These are phyloP conservation scores for Neonectria neomacrospora DNA, from an alignment of 2,329 filamentous ascomycete genomes.

Conservation along the genomic window DNA sequence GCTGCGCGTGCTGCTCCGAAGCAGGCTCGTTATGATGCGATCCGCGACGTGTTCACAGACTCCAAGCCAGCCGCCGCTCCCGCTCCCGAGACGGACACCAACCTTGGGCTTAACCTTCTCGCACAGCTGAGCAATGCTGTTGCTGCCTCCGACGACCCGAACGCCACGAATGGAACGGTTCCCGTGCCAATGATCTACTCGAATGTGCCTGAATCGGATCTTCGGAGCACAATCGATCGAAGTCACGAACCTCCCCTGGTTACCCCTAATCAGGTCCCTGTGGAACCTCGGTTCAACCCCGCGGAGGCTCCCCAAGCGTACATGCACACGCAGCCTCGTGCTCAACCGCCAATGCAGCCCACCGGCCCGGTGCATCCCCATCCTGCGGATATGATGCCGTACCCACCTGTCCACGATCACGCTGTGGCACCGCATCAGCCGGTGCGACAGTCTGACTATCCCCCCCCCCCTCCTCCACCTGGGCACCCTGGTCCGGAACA, in stretches of 20 bases:
- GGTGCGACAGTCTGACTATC: slow-evolving; percentile 45
- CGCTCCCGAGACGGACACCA: slow-evolving; percentile 37
- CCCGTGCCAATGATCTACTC: slow-evolving; percentile 2
- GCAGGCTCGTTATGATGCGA: slow-evolving; percentile 51
- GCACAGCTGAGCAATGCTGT: slow-evolving; percentile 51
- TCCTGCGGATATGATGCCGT: slow-evolving; percentile 38
- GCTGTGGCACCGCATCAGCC: slow-evolving; percentile 39
- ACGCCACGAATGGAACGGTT: slow-evolving; percentile 23
- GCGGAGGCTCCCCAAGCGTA: slow-evolving; percentile 43
- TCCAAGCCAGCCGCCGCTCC: slow-evolving; percentile 48
- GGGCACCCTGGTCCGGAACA: slow-evolving; percentile 39
- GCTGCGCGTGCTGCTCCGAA: slow-evolving; percentile 44
- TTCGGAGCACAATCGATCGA: slow-evolving; percentile 38
- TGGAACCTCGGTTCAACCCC: slow-evolving; percentile 40
- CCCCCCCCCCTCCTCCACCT: slow-evolving; percentile 40
- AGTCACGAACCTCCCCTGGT: slow-evolving; percentile 39
- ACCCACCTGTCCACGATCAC: slow-evolving; percentile 44
- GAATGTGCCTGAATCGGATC: slow-evolving; percentile 19
- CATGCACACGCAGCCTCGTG: slow-evolving; percentile 39
- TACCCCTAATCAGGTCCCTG: slow-evolving; percentile 37
- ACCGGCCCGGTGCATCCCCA: slow-evolving; percentile 39
- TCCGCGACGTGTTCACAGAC: slow-evolving; percentile 56
- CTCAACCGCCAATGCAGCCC: slow-evolving; percentile 41
- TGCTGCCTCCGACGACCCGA: slow-evolving; percentile 39
- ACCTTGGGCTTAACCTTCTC: slow-evolving; percentile 47